Percentiles rank a stretch among this genome's conserved stretches.
Evolutionary conservation across 2,329 filamentous ascomycete genomes (phyloP).

Genomic region (Cladosporium sp.): DNA sequence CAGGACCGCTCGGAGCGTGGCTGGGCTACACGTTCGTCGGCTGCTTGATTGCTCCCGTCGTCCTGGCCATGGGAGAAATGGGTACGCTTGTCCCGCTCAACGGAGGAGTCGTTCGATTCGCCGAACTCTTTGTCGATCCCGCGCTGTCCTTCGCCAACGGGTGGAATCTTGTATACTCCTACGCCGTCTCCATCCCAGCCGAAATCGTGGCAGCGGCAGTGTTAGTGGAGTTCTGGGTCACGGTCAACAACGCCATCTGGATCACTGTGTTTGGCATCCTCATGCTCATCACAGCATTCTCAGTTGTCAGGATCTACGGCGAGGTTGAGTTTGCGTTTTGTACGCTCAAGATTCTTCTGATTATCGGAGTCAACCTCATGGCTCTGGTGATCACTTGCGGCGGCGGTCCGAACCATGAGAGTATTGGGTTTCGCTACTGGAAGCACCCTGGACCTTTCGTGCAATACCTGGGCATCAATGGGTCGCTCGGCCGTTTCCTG

Average conservation of each 20-base stretch:
- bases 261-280: slow-evolving; percentile 30
- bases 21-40: slow-evolving; percentile 49
- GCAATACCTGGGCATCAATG: slow-evolving; percentile 29
- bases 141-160: slow-evolving; percentile 30
- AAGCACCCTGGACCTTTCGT: slow-evolving; percentile 39
- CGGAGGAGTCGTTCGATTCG: slow-evolving; percentile 45
- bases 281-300: slow-evolving; percentile 29
- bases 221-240: slow-evolving; percentile 27
- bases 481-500: slow-evolving; percentile 35
- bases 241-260: slow-evolving; percentile 30
- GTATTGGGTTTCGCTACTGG: slow-evolving; percentile 43
- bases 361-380: slow-evolving; percentile 39
- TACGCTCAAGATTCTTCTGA: slow-evolving; percentile 39
- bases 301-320: slow-evolving; percentile 35
- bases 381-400: slow-evolving; percentile 40
- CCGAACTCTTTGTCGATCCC: slow-evolving; percentile 47
- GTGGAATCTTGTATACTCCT: slow-evolving; percentile 22
- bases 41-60: slow-evolving; percentile 44
- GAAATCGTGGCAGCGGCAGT: slow-evolving; percentile 28
- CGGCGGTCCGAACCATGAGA: slow-evolving; percentile 33
- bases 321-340: slow-evolving; percentile 45
- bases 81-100: slow-evolving; percentile 47
- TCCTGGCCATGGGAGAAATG: slow-evolving; percentile 47
- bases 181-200: slow-evolving; percentile 27
- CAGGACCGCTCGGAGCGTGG: slow-evolving; percentile 47